Evolutionary conservation across 2,329 filamentous ascomycete species (phyloP), one percentile per base, ranked within the genome.

Genomic region (Talaromyces islandicus): DNA sequence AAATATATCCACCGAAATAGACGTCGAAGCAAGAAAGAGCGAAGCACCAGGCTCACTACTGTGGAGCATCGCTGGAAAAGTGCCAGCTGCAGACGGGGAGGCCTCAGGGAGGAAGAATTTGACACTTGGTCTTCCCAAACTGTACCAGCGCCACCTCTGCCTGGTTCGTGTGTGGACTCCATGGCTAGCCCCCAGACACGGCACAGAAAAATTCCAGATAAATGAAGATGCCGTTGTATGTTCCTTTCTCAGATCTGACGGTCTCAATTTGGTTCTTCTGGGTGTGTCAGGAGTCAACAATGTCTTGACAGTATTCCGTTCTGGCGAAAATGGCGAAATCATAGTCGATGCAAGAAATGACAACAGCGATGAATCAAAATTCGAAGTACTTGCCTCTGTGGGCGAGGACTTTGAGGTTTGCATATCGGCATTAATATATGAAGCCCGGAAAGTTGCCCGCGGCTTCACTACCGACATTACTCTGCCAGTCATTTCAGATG

Each of bases 121-220:
- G 30, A 73, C 77, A 2, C 74, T 95, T 0, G 91, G 91, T 0
- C 75, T 77, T 1, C 88, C 90, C 0, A 87, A 83, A 67, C 82
- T 83, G 48, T 75, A 84, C 56, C 82, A 83, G 69, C 87, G 89
- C 66, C 96, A 91, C 86, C 93, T 96, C 71, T 86, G 90, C 7
- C 76, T 96, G 12, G 87, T 95, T 5, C 85, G 92, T 19, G 79
- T 90, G 3, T 94, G 88, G 85, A 83, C 83, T 35, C 88, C 92
- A 1, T 97, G 93, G 93, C 78, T 96, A 11, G 91, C 89, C 7
- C 93, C 93, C n/a, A 81, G 91, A 43, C 92, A 97, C 71, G 92
- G 92, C 12, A 86, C 83, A 63, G 74, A 78, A 3, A 77, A 77
- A 0, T 89, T 96, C 60, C 76, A 78, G 4, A 78, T 92, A 4